phyloP scores from a whole-genome alignment of 805 yeast species.

The Pichia occidentalis region DNA sequence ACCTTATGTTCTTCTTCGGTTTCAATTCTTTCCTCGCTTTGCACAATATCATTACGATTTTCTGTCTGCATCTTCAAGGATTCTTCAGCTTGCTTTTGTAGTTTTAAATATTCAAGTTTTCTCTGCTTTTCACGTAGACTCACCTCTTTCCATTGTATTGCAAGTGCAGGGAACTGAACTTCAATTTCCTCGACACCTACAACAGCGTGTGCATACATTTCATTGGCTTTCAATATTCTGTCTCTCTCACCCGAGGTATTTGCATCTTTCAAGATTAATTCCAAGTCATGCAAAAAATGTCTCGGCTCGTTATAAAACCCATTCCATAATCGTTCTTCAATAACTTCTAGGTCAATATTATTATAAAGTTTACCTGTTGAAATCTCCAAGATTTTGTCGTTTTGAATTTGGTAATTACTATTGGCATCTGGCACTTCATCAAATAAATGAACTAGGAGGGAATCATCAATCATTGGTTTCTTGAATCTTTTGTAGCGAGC shows the following conservation, averaged over 20 bases:
- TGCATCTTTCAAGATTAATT: conserved; percentile 76
- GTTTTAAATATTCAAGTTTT: conserved; percentile 34
- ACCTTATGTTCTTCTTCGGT: conserved; percentile 6
- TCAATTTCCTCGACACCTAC: conserved; percentile 90
- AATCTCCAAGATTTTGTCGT: conserved; percentile 75
- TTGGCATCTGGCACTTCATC: conserved; percentile 44
- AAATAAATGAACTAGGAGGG: conserved; percentile 65
- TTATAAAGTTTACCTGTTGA: conserved; percentile 64
- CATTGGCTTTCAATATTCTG: conserved; percentile 72
- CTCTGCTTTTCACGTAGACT: conserved; percentile 57
- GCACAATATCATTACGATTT: neutral
- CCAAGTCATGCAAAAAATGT: conserved; percentile 80
- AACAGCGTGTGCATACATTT: conserved; percentile 94
- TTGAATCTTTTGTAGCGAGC: conserved; percentile 81
- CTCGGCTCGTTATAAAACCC: conserved; percentile 91
- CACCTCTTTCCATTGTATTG: conserved; percentile 70
- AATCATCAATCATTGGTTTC: conserved; percentile 84
- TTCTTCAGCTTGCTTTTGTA: too few species aligned
- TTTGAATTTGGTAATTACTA: conserved; percentile 42
- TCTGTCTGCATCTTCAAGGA: neutral
- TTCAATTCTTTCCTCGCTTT: conserved; percentile 1
- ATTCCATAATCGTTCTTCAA: conserved; percentile 95
- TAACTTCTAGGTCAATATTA: conserved; percentile 90
- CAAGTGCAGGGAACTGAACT: conserved; percentile 52
- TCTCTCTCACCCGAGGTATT: conserved; percentile 75